Evolutionary conservation across 2,329 filamentous ascomycete species (phyloP).

Genomic region (Aspergillus clavatus): DNA sequence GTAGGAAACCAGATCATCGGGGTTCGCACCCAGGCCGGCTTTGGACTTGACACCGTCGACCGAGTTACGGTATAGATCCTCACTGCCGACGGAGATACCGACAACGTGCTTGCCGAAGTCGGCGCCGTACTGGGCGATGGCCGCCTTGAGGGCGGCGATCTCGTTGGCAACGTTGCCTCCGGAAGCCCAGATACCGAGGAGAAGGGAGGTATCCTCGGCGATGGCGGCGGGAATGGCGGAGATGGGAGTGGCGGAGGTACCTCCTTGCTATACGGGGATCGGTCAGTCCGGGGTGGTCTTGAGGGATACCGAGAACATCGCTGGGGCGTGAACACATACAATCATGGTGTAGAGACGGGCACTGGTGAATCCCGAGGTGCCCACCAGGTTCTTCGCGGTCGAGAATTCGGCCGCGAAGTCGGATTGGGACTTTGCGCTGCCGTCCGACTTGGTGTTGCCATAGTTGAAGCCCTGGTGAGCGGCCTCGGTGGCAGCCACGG

Average conservation of each 20-base stretch:
- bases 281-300: too few species aligned
- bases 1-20: constrained; percentile 61
- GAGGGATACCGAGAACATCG: too few species aligned
- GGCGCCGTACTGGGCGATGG: constrained; percentile 64
- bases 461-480: constrained; percentile 48
- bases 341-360: constrained; percentile 60
- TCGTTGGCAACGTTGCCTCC: constrained; percentile 69
- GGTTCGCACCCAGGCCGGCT: constrained; percentile 59
- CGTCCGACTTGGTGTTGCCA: constrained; percentile 38
- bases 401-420: constrained; percentile 44
- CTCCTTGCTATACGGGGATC: constrained; percentile 32
- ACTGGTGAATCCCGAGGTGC: constrained; percentile 41
- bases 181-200: constrained; percentile 81
- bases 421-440: constrained; percentile 38
- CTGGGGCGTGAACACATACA: constrained; percentile 28
- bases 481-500: constrained; percentile 32
- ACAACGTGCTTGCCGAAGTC: constrained; percentile 57
- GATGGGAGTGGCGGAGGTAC: constrained; percentile 61
- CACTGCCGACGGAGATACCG: constrained; percentile 79
- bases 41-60: constrained; percentile 61
- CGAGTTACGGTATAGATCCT: constrained; percentile 79
- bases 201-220: constrained; percentile 68
- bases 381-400: constrained; percentile 31
- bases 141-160: constrained; percentile 63
- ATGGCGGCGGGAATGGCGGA: constrained; percentile 78